Evolutionary conservation across 2,329 filamentous ascomycete genomes (phyloP).

Genomic region (Colletotrichum navitas): DNA sequence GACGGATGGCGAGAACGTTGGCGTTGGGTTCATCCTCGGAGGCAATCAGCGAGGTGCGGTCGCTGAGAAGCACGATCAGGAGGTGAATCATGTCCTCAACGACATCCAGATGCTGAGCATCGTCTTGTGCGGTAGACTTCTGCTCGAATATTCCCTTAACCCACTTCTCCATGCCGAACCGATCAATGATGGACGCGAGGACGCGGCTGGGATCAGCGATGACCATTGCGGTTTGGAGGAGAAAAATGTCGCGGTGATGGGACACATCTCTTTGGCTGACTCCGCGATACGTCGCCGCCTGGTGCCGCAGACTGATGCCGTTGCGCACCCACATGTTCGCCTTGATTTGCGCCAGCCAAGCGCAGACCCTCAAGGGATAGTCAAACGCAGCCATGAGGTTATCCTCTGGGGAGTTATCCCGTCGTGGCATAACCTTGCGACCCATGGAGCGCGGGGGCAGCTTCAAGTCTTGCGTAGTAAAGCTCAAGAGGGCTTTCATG

Average conservation of each 20-base stretch:
- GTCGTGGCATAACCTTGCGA: conserved; percentile 66
- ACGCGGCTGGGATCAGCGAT: conserved; percentile 86
- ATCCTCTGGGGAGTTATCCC: conserved; percentile 76
- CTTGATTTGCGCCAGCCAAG: conserved; percentile 98
- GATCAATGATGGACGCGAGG: conserved; percentile 89
- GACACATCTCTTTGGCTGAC: conserved; percentile 91
- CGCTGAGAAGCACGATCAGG: conserved; percentile 89
- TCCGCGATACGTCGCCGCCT: conserved; percentile 92
- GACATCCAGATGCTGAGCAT: conserved; percentile 89
- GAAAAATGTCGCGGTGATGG: conserved; percentile 93
- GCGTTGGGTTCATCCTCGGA: conserved; percentile 74
- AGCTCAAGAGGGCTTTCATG: conserved; percentile 77
- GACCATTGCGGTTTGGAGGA: conserved; percentile 91
- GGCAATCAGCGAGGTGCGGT: conserved; percentile 83
- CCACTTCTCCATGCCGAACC: conserved; percentile 91
- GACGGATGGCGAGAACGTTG: conserved; percentile 79
- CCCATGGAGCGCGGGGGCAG: conserved; percentile 74
- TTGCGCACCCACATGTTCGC: conserved; percentile 99
- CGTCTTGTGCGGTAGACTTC: conserved; percentile 82
- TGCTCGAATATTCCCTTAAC: conserved; percentile 84
- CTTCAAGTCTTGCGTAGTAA: conserved; percentile 78
- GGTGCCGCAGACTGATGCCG: conserved; percentile 93
- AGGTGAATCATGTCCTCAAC: conserved; percentile 97
- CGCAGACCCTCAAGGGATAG: conserved; percentile 91
- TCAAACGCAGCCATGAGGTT: conserved; percentile 91